Base-by-base conservation (phyloP, 805 yeast genomes). In the Starmerella scarabaei region DNA sequence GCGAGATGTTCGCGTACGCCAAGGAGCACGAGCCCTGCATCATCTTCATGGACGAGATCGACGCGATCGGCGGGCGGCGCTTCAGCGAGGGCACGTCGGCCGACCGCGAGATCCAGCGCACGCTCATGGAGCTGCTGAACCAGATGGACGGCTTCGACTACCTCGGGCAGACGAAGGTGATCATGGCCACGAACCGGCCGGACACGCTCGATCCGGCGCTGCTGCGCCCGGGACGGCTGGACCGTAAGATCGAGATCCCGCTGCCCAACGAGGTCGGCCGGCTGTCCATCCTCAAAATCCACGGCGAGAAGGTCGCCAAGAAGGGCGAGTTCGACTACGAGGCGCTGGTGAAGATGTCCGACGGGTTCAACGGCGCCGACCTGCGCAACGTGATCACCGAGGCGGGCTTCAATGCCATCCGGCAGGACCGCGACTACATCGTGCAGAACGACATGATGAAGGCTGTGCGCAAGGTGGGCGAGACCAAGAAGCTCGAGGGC, bases 111-210 rank as follows among this genome's bases (percentile, higher is more conserved):
- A 88, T 88, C 58, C 98, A 88, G 67, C 80, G 98, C 66, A 88
- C 97, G 3, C 69, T 88, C 58, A 86, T 88, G 97, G 98, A 88
- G 64, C 68, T 88, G 57, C 72, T 88, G 54, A 88, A 88, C 59
- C 97, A 91, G 64, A 86, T 88, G 97, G 98, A 88, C 61, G 98
- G 98, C 44, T 88, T 88, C 61, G 97, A 88, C 60, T 80, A 84
- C 43, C 70, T 88, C 55, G 98, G 98, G 21, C 94, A 85, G 62
- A 88, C 98, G 2, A 88, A 88, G 65, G 85, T 88, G 38, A 88
- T 88, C 55, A 88, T 88, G 98, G 98, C 98, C 26, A 88, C 98
- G n/a, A 88, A 88, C 63, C 75, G 98, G 65, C 98, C 98, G 9
- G 98, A 88, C 59, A 91, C 97, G 11, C 69, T 88, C 50, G 98